Evolutionary conservation across 108 stramenopile genomes (phyloP).

Genomic region (Skeletonema grethae): DNA sequence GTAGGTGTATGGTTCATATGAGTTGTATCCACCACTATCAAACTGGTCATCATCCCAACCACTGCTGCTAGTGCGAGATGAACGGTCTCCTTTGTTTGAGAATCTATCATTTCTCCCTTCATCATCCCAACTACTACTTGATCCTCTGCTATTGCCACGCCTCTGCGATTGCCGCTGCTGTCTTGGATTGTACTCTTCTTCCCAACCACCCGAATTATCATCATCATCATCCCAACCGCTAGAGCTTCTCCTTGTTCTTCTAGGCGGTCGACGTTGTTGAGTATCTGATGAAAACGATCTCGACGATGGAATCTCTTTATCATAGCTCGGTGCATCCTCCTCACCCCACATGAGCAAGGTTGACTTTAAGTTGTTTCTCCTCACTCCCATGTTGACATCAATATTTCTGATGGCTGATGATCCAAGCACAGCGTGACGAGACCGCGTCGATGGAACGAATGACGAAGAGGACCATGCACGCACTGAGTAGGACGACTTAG

Average conservation of each 20-base stretch:
- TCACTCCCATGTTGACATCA: neutral
- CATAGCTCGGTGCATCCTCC: constrained; percentile 14
- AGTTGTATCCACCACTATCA: constrained; percentile 9
- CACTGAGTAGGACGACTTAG: neutral
- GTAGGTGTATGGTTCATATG: constrained; percentile 1
- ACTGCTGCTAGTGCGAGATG: constrained; percentile 2
- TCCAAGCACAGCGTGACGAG: neutral
- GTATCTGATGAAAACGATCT: constrained; percentile 8
- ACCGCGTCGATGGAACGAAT: neutral
- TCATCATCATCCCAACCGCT: constrained; percentile 31
- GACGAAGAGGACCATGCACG: neutral
- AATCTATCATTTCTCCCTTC: neutral
- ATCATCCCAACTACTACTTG: neutral
- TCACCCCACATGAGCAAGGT: constrained; percentile 28
- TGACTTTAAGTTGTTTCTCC: constrained; percentile 8
- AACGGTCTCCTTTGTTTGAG: neutral
- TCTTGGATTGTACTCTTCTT: neutral
- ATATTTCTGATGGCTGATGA: neutral
- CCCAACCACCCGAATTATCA: constrained; percentile 9
- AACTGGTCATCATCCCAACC: constrained; percentile 9
- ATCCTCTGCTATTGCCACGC: neutral
- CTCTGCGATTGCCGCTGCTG: neutral
- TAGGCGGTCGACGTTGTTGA: constrained; percentile 8
- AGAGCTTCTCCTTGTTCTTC: constrained; percentile 7
- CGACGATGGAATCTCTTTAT: constrained; percentile 4